Percentiles rank a stretch among this genome's conserved stretches.
phyloP scores from a whole-genome alignment of 345 rosid genomes.

The Bruguiera gymnorhiza region DNA sequence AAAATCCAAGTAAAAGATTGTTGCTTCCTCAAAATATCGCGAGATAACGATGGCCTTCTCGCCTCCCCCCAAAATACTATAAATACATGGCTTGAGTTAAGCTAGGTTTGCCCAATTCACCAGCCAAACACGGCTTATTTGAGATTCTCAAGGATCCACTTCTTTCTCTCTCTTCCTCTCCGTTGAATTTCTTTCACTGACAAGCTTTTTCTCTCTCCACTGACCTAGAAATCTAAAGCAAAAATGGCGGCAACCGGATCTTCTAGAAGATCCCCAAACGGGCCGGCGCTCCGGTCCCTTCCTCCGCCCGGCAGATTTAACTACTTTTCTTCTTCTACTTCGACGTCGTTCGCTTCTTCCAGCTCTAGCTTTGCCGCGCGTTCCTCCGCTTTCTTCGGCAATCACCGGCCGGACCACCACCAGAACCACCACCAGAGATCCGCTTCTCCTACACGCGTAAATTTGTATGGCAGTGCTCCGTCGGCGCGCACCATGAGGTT shows the following conservation, averaged over 20 bases:
- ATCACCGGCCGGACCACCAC: background rate
- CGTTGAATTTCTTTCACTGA: background rate
- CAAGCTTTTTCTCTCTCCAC: slow-evolving; percentile 2
- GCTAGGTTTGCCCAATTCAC: slow-evolving; percentile 50
- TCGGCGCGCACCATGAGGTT: slow-evolving; percentile 38
- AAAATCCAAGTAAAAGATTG: background rate
- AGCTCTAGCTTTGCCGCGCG: slow-evolving; percentile 47
- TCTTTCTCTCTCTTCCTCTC: background rate
- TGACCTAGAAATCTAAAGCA: background rate
- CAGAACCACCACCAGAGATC: slow-evolving; percentile 26
- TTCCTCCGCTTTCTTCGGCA: slow-evolving; percentile 35
- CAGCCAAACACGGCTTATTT: slow-evolving; percentile 26
- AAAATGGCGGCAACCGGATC: slow-evolving; percentile 48
- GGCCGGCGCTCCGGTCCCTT: slow-evolving; percentile 37
- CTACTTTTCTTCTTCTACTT: slow-evolving; percentile 16
- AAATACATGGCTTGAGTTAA: slow-evolving; percentile 40
- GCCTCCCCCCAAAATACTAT: slow-evolving; percentile 25
- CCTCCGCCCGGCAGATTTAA: slow-evolving; percentile 46
- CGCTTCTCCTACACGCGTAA: slow-evolving; percentile 52
- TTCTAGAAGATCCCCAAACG: slow-evolving; percentile 38
- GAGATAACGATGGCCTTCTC: background rate
- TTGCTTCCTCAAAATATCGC: slow-evolving; percentile 12
- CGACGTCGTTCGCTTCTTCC: slow-evolving; percentile 53
- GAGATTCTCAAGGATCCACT: background rate
- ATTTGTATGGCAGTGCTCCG: slow-evolving; percentile 24